Conservation (phyloP, 179 eudicot species). For the Silene coronaria region DNA sequence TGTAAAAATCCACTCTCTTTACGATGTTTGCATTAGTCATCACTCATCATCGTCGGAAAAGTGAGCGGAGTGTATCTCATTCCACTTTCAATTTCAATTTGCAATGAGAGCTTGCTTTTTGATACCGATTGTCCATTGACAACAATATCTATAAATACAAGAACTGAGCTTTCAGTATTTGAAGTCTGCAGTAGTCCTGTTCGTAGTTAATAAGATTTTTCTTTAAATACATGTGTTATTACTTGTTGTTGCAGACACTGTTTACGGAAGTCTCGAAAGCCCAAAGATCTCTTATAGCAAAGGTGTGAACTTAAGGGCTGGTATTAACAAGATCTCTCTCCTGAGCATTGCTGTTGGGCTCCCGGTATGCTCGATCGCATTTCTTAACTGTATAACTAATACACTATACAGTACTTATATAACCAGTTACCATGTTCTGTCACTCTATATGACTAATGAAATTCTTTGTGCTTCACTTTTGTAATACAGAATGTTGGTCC, state of each 20-base stretch:
- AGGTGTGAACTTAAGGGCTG: slow-evolving; percentile 67
- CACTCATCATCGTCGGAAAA: neutral
- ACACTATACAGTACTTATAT: too few relatives aligned
- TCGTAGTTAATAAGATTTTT: neutral
- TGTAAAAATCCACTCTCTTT: too few relatives aligned
- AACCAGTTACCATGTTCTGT: neutral
- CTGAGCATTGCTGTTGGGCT: slow-evolving; percentile 93
- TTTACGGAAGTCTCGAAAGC: slow-evolving; percentile 67
- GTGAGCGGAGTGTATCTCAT: neutral
- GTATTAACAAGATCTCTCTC: slow-evolving; percentile 68
- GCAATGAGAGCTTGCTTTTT: too few relatives aligned
- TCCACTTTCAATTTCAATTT: too few relatives aligned
- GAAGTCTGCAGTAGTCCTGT: neutral
- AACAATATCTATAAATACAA: too few relatives aligned
- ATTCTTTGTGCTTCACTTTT: slow-evolving; percentile 1
- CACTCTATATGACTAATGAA: neutral
- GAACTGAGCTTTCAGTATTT: neutral
- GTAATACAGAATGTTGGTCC: slow-evolving; percentile 71
- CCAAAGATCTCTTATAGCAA: slow-evolving; percentile 61
- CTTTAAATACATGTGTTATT: neutral
- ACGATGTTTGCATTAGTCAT: too few relatives aligned
- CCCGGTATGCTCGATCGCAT: slow-evolving; percentile 51
- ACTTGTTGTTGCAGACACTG: slow-evolving; percentile 49
- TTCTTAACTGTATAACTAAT: neutral
- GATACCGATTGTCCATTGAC: too few relatives aligned